Evolutionary conservation across 2,329 filamentous ascomycete species (phyloP), one percentile per base, ranked within the genome.

Genomic region (Paraphaeosphaeria sporulosa): DNA sequence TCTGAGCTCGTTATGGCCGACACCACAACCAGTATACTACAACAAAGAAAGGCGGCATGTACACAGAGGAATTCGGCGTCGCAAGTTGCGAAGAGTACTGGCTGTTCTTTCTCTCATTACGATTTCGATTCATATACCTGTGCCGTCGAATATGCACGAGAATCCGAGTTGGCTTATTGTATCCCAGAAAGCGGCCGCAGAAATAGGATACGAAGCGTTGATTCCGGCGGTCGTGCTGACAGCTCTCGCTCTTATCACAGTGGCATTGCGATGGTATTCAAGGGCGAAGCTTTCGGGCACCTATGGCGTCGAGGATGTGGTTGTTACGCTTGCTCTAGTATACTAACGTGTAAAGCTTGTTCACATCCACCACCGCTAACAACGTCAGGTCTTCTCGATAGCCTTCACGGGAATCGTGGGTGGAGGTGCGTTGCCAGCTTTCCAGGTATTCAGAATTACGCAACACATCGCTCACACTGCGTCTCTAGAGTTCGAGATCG

Each of bases 261-360:
- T 76, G 6, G 13, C 53, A 0, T 52, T 75, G 25, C 63, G 76
- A 50, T 74, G 67, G 70, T 74, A 72, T 49, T 74, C 71, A 32
- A 65, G 71, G 38, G 30, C 64, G 1, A 51, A 49, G 34, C 59
- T 72, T 4, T 62, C 63, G 5, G 38, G 62, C 8, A 59, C 51
- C 3, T 53, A 67, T 15, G 61, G 62, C 12, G 17, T 51, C 0
- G 75, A 78, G 43, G 76, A 78, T 61, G 64, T 68, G 30, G 19
- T 75, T 2, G 61, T 78, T 9, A 69, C 65, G 3, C 47, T 61
- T 23, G 67, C 75, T 3, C 32, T 74, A 59, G 74, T 75, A 60
- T 27, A 70, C 63, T 3, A 9, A 30, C 19, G 19, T 19, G 34
- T 27, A 13, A 46, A 17, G 5, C 12, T 12, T n/a, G n/a, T 19